These are phyloP conservation scores for Kluyveromyces marxianus DNA, from an alignment of 1,139 yeast genomes.

Conservation along the genomic window DNA sequence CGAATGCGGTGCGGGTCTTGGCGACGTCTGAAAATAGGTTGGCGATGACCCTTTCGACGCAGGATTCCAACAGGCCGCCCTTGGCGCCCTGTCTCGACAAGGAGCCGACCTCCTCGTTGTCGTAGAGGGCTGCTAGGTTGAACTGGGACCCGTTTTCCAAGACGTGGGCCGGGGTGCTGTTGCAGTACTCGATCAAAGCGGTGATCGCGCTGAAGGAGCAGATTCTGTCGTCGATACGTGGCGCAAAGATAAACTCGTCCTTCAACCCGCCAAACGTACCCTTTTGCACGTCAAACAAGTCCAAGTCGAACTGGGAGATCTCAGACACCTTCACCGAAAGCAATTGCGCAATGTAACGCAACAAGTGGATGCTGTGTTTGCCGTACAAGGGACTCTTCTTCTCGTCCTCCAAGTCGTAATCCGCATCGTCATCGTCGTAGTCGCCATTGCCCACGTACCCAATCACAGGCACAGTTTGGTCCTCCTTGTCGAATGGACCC, in stretches of 20 bases:
- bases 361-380: conserved; percentile 47
- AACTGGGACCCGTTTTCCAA: conserved; percentile 33
- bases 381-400: conserved; percentile 53
- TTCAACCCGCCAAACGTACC: conserved; percentile 55
- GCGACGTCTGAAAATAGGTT: conserved; percentile 20
- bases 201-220: conserved; percentile 54
- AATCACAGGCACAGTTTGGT: conserved; percentile 54
- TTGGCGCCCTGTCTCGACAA: conserved; percentile 51
- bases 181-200: conserved; percentile 40
- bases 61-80: conserved; percentile 44
- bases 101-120: conserved; percentile 61
- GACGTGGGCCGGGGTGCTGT: conserved; percentile 12
- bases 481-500: conserved; percentile 52
- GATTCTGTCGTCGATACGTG: conserved; percentile 59
- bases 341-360: conserved; percentile 48
- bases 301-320: conserved; percentile 52
- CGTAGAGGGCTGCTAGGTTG: conserved; percentile 45
- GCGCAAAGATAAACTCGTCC: conserved; percentile 57
- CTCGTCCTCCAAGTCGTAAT: conserved; percentile 51
- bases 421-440: conserved; percentile 31
- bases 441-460: conserved; percentile 35
- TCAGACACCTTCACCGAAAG: conserved; percentile 44
- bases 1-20: conserved; percentile 34
- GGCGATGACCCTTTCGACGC: conserved; percentile 36
- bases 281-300: conserved; percentile 56